Evolutionary conservation across 306 rosid species (phyloP), one percentile per base, ranked within the genome.

Genomic region (Parietaria judaica): DNA sequence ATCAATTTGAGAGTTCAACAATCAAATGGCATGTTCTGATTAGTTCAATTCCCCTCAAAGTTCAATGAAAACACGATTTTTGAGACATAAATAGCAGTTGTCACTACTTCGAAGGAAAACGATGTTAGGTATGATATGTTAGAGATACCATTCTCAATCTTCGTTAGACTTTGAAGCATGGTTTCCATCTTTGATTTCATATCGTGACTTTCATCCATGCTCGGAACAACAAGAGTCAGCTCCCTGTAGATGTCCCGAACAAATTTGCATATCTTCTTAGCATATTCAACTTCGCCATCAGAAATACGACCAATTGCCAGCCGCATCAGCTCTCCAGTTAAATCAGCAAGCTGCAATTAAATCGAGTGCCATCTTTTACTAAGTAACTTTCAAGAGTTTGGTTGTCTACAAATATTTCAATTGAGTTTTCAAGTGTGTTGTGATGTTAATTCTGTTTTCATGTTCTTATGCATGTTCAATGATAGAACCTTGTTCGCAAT

Each of bases 311-410:
- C 98, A 66, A 92, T 92, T 14, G 98, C 98, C 80, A 92, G 61
- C 53, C 98, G 87, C 98, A 92, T 92, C 64, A 92, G 85, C 82
- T 92, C 98, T 65, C 98, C 98, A 35, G 95, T 88, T 80, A 92
- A 84, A 75, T 92, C 96, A 49, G 96, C 94, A 78, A 92, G 85
- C 98, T 92, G 85, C 57, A 70, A 72, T 66, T 46, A 38, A 80
- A 72, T 51, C n/a, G 15, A 62, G 64, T 34, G 61, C 56, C 50
- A 74, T 51, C 15, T 31, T 60, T 44, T 53, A 56, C 23, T 23
- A 23, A 23, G 31, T 23, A 23, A 43, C 36, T 43, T 17, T 15
- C 44, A 61, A 10, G 17, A 14, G 6, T 7, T 12, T 13, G 36
- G 3, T 38, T 41, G 6, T 51, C 14, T 31, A 59, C 36, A 41